These are phyloP conservation scores for Saccharomycopsis olivae DNA, from an alignment of 805 yeast genomes.

Conservation along the genomic window DNA sequence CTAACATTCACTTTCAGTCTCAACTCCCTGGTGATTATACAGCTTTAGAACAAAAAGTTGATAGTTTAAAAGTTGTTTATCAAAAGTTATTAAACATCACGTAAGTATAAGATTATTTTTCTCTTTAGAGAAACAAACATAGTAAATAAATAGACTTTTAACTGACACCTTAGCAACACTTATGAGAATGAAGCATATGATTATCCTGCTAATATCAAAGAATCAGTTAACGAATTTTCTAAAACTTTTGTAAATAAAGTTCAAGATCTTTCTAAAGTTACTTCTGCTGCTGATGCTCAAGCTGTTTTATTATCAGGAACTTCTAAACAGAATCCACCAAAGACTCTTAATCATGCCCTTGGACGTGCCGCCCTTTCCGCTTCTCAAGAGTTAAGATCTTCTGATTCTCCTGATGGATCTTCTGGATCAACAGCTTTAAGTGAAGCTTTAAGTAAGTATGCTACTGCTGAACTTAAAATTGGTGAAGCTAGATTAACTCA, in stretches of 20 bases:
- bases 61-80: slow-evolving; percentile 61
- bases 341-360: slow-evolving; percentile 74
- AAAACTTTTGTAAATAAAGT: slow-evolving; percentile 55
- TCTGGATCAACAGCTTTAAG: slow-evolving; percentile 30
- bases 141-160: neutral
- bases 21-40: slow-evolving; percentile 77
- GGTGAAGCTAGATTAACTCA: slow-evolving; percentile 79
- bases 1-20: slow-evolving; percentile 26
- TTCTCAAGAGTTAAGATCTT: slow-evolving; percentile 16
- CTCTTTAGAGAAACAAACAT: neutral
- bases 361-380: slow-evolving; percentile 56
- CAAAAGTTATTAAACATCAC: slow-evolving; percentile 44
- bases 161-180: slow-evolving; percentile 20
- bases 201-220: slow-evolving; percentile 68
- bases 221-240: slow-evolving; percentile 65
- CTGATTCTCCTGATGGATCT: slow-evolving; percentile 4
- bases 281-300: slow-evolving; percentile 76
- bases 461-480: slow-evolving; percentile 59
- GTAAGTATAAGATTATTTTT: slow-evolving; percentile 8
- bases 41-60: slow-evolving; percentile 63
- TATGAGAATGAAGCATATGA: slow-evolving; percentile 76
- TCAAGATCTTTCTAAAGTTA: slow-evolving; percentile 57
- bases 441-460: slow-evolving; percentile 53
- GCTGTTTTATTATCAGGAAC: slow-evolving; percentile 49
- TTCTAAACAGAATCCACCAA: slow-evolving; percentile 38